Evolutionary conservation across 768 basidiomycete genomes (phyloP), one percentile per base, ranked within the genome.

Genomic region (Tremella fuciformis): DNA sequence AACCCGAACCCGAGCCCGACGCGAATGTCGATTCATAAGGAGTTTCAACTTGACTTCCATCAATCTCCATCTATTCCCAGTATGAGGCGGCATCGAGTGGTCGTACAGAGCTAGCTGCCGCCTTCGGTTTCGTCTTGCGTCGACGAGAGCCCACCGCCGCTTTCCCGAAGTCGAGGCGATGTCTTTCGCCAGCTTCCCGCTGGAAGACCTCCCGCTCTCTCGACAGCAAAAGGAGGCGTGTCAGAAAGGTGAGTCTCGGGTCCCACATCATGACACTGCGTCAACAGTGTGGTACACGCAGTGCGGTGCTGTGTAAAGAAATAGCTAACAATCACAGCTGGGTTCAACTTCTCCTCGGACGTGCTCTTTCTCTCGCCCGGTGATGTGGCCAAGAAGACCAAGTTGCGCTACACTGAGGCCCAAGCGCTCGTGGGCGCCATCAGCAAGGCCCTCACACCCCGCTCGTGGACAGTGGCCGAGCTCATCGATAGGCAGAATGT

Each of bases 381-480:
- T 6, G 73, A 74, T 13, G 55, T 72, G 24, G 50, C 39, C 41
- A 63, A 63, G 54, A 69, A 64, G 42, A 52, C 51, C 18, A 52
- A 21, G 38, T 40, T 37, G 4, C 22, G 44, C 13, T 46, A 46
- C 15, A 15, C n/a, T 15, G 22, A 22, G 22, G 56, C 50, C 3
- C 25, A 57, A 15, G 49, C 47, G 24, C 68, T 86, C 82, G 63
- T 88, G 38, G 78, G 83, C 41, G 66, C 73, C 41, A 78, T 86
- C 18, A 84, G 83, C 60, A 74, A 71, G 16, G 80, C 79, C 44
- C 77, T 81, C 24, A 71, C 77, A 3, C 79, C 78, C 6, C 18
- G 46, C 1, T 49, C 63, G 1, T 34, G 37, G 7, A 38, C 50
- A 2, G 40, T 67, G n/a, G 51, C 42, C 21, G 53, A 59, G 25